Conservation (phyloP, 805 yeast species). For the Myxozyma sirexii region DNA sequence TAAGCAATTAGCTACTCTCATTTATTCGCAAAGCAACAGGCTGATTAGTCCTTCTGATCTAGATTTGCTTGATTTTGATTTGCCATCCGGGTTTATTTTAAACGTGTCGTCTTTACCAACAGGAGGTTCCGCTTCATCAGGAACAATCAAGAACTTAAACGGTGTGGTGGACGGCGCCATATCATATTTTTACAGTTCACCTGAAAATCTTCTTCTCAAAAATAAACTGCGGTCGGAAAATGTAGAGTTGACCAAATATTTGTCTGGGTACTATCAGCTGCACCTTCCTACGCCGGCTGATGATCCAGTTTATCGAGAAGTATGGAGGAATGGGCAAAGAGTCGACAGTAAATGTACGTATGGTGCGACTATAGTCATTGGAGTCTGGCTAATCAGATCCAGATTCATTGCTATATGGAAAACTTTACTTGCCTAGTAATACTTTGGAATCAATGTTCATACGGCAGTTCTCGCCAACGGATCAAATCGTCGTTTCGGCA, state of each 20-base stretch:
- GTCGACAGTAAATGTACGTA: conserved; percentile 35
- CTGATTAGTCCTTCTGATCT: not conserved
- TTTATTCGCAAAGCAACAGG: too few relatives aligned
- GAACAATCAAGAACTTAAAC: conserved; percentile 50
- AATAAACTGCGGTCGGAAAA: conserved; percentile 38
- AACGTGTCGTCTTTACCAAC: conserved; percentile 73
- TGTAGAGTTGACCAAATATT: conserved; percentile 62
- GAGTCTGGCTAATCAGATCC: not conserved
- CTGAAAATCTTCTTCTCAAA: conserved; percentile 18
- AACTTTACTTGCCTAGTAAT: conserved; percentile 85
- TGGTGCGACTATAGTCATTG: not conserved
- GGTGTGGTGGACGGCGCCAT: conserved; percentile 72
- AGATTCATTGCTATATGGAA: conserved; percentile 69
- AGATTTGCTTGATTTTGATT: conserved; percentile 66
- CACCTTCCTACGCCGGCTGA: conserved; percentile 49
- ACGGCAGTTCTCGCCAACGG: conserved; percentile 57
- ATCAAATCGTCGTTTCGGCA: conserved; percentile 74
- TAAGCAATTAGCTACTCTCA: not conserved
- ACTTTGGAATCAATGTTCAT: conserved; percentile 85
- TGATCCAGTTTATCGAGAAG: conserved; percentile 36
- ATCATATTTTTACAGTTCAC: conserved; percentile 75
- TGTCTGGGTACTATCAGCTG: conserved; percentile 66
- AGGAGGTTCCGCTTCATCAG: conserved; percentile 67
- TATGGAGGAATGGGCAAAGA: conserved; percentile 39
- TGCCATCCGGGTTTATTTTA: conserved; percentile 68